Evolutionary conservation across 305 asterid species (phyloP), one percentile per base, ranked within the genome.

Genomic region (Ajuga reptans): DNA sequence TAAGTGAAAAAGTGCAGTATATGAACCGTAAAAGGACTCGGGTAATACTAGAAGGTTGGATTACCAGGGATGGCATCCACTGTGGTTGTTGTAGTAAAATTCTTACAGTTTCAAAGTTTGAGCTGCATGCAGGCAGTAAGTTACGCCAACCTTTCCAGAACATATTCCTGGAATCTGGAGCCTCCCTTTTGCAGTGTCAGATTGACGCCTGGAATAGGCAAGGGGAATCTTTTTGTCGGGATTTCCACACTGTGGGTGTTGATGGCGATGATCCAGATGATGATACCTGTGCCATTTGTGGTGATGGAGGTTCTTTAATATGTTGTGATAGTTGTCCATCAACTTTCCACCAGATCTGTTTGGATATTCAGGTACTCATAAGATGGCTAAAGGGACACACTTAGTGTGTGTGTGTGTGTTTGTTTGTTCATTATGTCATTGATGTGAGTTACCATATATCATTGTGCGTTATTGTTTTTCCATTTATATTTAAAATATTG

Each of bases 261-360:
- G 85, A 82, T 66, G 91, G 90, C 31, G 92, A 84, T 66, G 98
- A 87, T 77, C 96, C 92, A 1, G 91, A 89, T 71, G 98, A 92
- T 74, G 98, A 92, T 74, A 79, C 96, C 16, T 92, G 96, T 72
- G 94, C 90, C 21, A 75, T 84, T 45, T 91, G 98, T 66, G 96
- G 95, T 33, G 98, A 92, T 74, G 98, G 98, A 46, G 98, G 98
- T 59, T 95, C 89, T 79, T 81, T 92, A 81, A 87, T 92, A 75
- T 92, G 98, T 77, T 89, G 98, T 82, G 98, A 92, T 81, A 86
- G 98, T 79, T 91, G 98, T 64, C 96, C 98, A 37, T 89, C 98
- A 56, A 91, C 98, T 63, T 91, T 89, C 66, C 98, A 91, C 70
- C 95, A 79, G 81, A 79, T 73, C 56, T 92, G 98, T 83, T 73